A percentile compares a stretch with the other conserved stretches of the same genome.
Evolutionary conservation across 2,329 filamentous ascomycete species (phyloP).

Genomic region (Pseudovirgaria hyperparasitica): DNA sequence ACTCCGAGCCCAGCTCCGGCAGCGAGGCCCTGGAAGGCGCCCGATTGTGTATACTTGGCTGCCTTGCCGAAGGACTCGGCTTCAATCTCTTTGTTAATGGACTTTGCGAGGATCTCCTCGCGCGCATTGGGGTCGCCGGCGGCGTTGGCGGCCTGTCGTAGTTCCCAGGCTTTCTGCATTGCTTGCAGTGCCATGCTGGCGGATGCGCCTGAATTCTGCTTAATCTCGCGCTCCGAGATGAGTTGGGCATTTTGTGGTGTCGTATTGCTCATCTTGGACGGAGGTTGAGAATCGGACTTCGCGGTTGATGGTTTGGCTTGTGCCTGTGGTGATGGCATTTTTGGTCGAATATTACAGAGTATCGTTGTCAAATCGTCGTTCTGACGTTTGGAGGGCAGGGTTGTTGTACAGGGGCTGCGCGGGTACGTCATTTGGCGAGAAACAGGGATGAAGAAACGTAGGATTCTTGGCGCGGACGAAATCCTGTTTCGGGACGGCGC

Average conservation of each 20-base stretch:
- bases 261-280: constrained; percentile 8
- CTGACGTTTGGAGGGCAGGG: too few species aligned
- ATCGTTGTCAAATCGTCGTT: not conserved
- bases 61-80: constrained; percentile 29
- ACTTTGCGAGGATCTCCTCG: constrained; percentile 25
- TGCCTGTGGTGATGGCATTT: constrained; percentile 5
- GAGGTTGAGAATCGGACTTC: constrained; percentile 3
- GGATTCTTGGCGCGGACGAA: too few species aligned
- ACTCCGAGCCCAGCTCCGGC: constrained; percentile 26
- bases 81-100: constrained; percentile 28
- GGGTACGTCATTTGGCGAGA: too few species aligned
- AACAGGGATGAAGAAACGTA: too few species aligned
- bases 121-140: constrained; percentile 25
- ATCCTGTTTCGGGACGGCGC: too few species aligned
- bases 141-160: constrained; percentile 27
- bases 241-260: constrained; percentile 6
- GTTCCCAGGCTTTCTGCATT: constrained; percentile 24
- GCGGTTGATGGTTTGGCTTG: constrained; percentile 4
- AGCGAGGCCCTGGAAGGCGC: constrained; percentile 26
- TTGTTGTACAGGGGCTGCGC: too few species aligned
- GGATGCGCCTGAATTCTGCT: constrained; percentile 25
- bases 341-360: constrained; percentile 1
- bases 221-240: constrained; percentile 24
- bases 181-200: constrained; percentile 24
- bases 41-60: constrained; percentile 26